Conservation (phyloP, 2,329 filamentous ascomycete species). For the Arthrobotrys pseudoclavata region DNA sequence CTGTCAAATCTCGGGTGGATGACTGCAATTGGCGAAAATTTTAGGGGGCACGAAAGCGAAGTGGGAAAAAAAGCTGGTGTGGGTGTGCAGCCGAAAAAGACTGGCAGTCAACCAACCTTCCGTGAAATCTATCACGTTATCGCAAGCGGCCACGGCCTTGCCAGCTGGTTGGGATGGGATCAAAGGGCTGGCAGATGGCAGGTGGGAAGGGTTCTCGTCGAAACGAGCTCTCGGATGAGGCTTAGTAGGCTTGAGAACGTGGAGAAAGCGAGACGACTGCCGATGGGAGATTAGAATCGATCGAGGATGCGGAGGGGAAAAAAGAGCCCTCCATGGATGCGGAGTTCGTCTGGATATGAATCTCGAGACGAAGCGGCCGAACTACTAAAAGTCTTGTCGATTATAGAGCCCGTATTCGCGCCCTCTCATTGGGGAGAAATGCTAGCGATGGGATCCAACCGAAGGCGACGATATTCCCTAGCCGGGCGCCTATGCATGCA, state of each 20-base stretch:
- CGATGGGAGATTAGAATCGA: slow-evolving; percentile 45
- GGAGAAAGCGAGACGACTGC: slow-evolving; percentile 42
- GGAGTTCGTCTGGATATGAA: slow-evolving; percentile 56
- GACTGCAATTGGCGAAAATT: slow-evolving; percentile 60
- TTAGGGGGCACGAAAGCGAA: slow-evolving; percentile 47
- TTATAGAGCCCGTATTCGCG: slow-evolving; percentile 51
- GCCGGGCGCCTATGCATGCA: slow-evolving; percentile 57
- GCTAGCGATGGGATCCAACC: slow-evolving; percentile 15
- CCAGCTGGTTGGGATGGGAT: slow-evolving; percentile 24
- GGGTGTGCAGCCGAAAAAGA: slow-evolving; percentile 35
- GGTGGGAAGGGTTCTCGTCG: slow-evolving; percentile 32
- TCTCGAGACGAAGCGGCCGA: slow-evolving; percentile 55
- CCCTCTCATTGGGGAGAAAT: slow-evolving; percentile 38
- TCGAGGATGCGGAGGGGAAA: slow-evolving; percentile 19
- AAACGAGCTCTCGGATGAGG: slow-evolving; percentile 53
- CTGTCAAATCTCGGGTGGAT: slow-evolving; percentile 60
- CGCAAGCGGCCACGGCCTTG: slow-evolving; percentile 23
- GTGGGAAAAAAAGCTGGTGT: slow-evolving; percentile 37
- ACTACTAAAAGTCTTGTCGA: slow-evolving; percentile 21
- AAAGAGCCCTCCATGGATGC: slow-evolving; percentile 43
- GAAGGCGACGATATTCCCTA: slow-evolving; percentile 30
- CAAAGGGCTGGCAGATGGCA: slow-evolving; percentile 14
- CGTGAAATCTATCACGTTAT: slow-evolving; percentile 45
- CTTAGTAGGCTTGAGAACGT: slow-evolving; percentile 37
- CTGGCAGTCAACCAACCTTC: slow-evolving; percentile 24